Conservation (phyloP, 441 rosid species). For the Gossypium davidsonii region DNA sequence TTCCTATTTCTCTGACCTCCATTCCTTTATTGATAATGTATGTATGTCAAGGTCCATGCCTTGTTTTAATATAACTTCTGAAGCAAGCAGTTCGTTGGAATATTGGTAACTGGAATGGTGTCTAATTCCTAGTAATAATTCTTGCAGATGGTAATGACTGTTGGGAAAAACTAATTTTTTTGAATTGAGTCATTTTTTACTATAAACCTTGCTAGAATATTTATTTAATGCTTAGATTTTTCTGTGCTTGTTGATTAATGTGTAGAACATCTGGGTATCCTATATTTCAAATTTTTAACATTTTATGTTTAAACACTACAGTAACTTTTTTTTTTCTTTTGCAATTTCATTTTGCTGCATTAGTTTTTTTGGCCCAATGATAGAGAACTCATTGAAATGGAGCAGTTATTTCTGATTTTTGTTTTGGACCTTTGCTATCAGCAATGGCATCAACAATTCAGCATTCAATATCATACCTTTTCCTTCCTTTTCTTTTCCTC, state of each 20-base stretch:
- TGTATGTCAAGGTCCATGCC: not conserved
- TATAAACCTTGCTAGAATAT: too few relatives aligned
- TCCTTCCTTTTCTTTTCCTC: not conserved
- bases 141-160: not conserved
- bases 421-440: slow-evolving; percentile 16
- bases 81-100: not conserved
- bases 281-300: not conserved
- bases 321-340: not conserved
- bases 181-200: too few relatives aligned
- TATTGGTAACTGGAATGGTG: not conserved
- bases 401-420: slow-evolving; percentile 22
- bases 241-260: not conserved
- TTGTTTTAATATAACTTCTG: not conserved
- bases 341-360: not conserved
- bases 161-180: not conserved
- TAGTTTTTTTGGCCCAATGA: slow-evolving; percentile 24
- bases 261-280: not conserved
- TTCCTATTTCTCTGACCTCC: not conserved
- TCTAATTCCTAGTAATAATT: not conserved
- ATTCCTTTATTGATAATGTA: not conserved
- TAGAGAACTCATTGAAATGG: slow-evolving; percentile 16
- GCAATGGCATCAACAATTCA: not conserved
- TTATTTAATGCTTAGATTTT: too few relatives aligned
- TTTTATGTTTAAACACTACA: not conserved
- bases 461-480: too few relatives aligned